Base-by-base conservation (phyloP, 169 alveolate species). In the Eimeria acervulina region DNA sequence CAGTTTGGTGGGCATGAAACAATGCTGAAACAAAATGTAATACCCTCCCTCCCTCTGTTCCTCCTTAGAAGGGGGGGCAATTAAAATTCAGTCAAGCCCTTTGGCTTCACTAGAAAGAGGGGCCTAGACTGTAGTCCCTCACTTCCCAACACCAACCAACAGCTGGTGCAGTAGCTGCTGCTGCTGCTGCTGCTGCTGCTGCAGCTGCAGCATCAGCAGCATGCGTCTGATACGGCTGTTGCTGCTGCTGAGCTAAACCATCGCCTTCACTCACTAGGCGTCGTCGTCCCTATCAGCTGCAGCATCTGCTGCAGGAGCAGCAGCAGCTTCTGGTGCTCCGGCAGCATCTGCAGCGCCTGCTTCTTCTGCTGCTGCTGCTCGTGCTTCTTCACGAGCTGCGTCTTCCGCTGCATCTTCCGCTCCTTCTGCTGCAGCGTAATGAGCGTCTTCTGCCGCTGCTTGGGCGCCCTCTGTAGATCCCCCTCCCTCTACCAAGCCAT, bases 401-500 rank as follows among this genome's bases (percentile, higher is more conserved):
- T 31, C 44, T 12, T 28, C 81, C 44, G 81, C 44, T 21, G 44
- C 81, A 21, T 68, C 80, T 13, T 31, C 84, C 31, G 52, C 84
- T 33, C 28, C 84, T 78, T 17, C 66, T 78, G 89, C 31, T 78
- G 59, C 89, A 8, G 47, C 28, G 8, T 40, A 47, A 7, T 36
- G 63, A 15, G 89, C 52, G 23, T 38, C 76, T 47, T n/a, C 44
- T 83, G 47, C 92, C 52, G 92, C 76, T 52, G 92, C 52, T 31
- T 76, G 51, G 26, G 28, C 92, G 42, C 38, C 92, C 26, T 47
- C 92, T 51, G 92, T 21, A 23, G 92, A 6, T 31, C 19, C 66
- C 40, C 83, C 66, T 59, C 83, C 89, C 61, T 88, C 89, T 21
- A 78, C 89, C 21, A 91, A 38, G 2, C 95, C 95, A 44, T 91